A percentile compares a stretch with the other conserved stretches of the same genome.
phyloP scores from a whole-genome alignment of 2,329 filamentous ascomycete species.

The Sclerotinia spermophila region DNA sequence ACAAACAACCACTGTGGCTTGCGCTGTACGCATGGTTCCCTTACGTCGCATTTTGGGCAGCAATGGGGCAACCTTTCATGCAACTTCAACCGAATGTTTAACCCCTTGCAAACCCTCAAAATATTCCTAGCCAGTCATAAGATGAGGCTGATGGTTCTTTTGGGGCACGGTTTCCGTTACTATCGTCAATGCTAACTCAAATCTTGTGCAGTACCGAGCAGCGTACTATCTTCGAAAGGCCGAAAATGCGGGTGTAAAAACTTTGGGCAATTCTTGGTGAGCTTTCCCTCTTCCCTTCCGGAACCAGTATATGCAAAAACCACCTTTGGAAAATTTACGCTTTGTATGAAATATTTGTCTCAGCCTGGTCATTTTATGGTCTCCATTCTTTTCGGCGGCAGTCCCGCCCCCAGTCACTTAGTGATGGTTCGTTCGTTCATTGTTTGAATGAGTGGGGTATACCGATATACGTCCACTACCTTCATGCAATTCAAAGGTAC shows the following conservation, averaged over 20 bases:
- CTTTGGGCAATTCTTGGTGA: constrained; percentile 91
- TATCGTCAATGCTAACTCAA: background rate
- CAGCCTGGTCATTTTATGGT: background rate
- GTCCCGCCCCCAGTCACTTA: constrained; percentile 22
- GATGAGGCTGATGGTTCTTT: constrained; percentile 46
- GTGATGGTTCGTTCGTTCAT: constrained; percentile 20
- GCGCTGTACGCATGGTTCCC: constrained; percentile 26
- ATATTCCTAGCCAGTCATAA: constrained; percentile 26
- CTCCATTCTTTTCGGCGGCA: constrained; percentile 13
- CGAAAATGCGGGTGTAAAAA: constrained; percentile 84
- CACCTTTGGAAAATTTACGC: background rate
- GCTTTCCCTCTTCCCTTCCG: constrained; percentile 36
- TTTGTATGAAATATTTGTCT: constrained; percentile 12
- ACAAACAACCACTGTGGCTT: constrained; percentile 31
- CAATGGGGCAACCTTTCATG: constrained; percentile 34
- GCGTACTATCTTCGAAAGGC: constrained; percentile 91
- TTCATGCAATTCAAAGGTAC: constrained; percentile 7
- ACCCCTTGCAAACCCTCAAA: constrained; percentile 26
- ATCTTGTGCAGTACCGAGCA: constrained; percentile 60
- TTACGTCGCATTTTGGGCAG: constrained; percentile 45
- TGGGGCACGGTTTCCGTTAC: background rate
- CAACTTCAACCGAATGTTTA: constrained; percentile 13
- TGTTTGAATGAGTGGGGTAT: constrained; percentile 20
- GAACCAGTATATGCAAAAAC: background rate
- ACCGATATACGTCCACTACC: constrained; percentile 10